Evolutionary conservation across 2,329 filamentous ascomycete genomes (phyloP).

Genomic region (Aspergillus melleus): DNA sequence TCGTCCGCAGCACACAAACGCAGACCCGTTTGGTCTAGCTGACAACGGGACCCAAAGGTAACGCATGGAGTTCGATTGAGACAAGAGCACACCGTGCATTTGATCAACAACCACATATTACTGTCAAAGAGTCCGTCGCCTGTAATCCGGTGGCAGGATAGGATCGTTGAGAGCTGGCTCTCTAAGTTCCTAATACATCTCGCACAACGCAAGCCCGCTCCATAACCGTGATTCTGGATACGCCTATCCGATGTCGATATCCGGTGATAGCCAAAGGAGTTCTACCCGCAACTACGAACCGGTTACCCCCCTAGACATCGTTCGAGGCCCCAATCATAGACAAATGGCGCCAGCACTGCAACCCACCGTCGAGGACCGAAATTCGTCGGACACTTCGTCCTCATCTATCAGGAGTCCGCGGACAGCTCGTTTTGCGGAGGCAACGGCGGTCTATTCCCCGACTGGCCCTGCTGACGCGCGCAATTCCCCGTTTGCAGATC

Average conservation of each 20-base stretch:
- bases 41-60: background rate
- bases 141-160: background rate
- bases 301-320: constrained; percentile 41
- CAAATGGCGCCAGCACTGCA: constrained; percentile 30
- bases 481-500: constrained; percentile 54
- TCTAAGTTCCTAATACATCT: constrained; percentile 23
- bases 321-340: constrained; percentile 32
- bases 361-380: constrained; percentile 28
- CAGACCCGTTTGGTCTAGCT: background rate
- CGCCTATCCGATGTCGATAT: constrained; percentile 24
- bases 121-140: background rate
- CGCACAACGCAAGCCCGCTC: background rate
- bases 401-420: constrained; percentile 53
- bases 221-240: background rate
- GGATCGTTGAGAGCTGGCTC: constrained; percentile 35
- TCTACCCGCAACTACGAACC: constrained; percentile 35
- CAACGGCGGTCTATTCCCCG: constrained; percentile 63
- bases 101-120: background rate
- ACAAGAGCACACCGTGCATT: background rate
- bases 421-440: constrained; percentile 64
- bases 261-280: constrained; percentile 24
- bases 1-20: background rate
- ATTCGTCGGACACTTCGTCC: constrained; percentile 32
- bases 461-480: constrained; percentile 50
- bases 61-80: constrained; percentile 1